These are phyloP conservation scores for Saccharomyces pastorianus DNA, from an alignment of 1,139 yeast species.

Conservation along the genomic window DNA sequence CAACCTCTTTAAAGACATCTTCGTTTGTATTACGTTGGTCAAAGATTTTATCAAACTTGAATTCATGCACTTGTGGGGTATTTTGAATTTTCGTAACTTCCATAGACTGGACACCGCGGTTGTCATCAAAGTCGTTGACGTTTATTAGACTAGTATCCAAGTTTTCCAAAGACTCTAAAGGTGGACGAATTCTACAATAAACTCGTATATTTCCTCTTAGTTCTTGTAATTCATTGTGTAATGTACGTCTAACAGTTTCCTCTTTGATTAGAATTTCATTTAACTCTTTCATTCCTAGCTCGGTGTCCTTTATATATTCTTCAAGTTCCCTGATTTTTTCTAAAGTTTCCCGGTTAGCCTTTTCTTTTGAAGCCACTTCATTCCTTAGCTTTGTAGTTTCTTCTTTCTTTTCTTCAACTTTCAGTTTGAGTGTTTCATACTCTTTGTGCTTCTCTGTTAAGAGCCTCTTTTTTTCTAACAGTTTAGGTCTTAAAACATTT, in stretches of 20 bases:
- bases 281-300: slow-evolving; percentile 24
- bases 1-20: slow-evolving; percentile 72
- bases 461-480: slow-evolving; percentile 13
- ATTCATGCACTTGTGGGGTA: slow-evolving; percentile 33
- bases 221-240: slow-evolving; percentile 75
- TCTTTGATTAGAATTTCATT: slow-evolving; percentile 37
- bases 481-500: slow-evolving; percentile 13
- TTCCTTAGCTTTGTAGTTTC: slow-evolving; percentile 15
- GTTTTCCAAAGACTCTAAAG: slow-evolving; percentile 22
- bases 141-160: slow-evolving; percentile 35
- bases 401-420: slow-evolving; percentile 7
- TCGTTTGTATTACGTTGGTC: slow-evolving; percentile 44
- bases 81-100: slow-evolving; percentile 23
- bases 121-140: slow-evolving; percentile 44
- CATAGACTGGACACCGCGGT: slow-evolving; percentile 36
- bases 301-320: slow-evolving; percentile 27
- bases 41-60: slow-evolving; percentile 76
- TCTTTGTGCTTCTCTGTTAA: slow-evolving; percentile 16
- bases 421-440: slow-evolving; percentile 3
- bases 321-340: slow-evolving; percentile 21
- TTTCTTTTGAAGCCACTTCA: slow-evolving; percentile 9
- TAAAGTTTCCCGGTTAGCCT: slow-evolving; percentile 14
- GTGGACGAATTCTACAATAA: slow-evolving; percentile 77
- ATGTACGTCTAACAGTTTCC: slow-evolving; percentile 48
- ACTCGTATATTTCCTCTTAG: slow-evolving; percentile 89